Percentiles rank a stretch among this genome's conserved stretches.
These are phyloP conservation scores for Fusarium annulatum DNA, from an alignment of 2,329 filamentous ascomycete genomes.

Conservation along the genomic window DNA sequence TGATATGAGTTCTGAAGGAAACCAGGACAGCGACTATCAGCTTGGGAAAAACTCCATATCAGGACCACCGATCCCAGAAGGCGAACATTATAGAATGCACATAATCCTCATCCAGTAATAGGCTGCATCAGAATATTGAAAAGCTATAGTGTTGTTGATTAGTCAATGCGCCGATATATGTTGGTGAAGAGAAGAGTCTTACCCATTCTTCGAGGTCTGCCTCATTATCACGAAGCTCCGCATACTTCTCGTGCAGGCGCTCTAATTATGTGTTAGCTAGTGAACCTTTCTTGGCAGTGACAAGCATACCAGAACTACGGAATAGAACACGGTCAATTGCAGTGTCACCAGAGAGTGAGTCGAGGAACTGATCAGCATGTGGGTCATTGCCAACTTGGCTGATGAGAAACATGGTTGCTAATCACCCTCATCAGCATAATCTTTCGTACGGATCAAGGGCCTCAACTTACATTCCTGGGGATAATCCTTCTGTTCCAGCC, in stretches of 20 bases:
- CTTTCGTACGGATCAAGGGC: rapidly evolving
- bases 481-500: neutral
- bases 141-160: neutral
- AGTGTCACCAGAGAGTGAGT: neutral
- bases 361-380: neutral
- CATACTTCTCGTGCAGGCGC: neutral
- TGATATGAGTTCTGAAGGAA: neutral
- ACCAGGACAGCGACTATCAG: neutral
- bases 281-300: rapidly evolving
- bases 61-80: neutral
- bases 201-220: neutral
- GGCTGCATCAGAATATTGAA: neutral
- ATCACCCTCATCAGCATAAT: rapidly evolving
- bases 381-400: neutral
- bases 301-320: neutral
- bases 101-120: rapidly evolving
- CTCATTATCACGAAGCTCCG: neutral
- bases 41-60: neutral
- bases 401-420: neutral
- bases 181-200: rapidly evolving
- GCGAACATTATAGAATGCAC: rapidly evolving
- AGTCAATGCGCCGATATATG: rapidly evolving
- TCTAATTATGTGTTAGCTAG: neutral
- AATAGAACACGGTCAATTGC: neutral
- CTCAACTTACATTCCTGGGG: neutral